phyloP scores from a whole-genome alignment of 352 stramenopile genomes.

The Stramenopiles sp. region DNA sequence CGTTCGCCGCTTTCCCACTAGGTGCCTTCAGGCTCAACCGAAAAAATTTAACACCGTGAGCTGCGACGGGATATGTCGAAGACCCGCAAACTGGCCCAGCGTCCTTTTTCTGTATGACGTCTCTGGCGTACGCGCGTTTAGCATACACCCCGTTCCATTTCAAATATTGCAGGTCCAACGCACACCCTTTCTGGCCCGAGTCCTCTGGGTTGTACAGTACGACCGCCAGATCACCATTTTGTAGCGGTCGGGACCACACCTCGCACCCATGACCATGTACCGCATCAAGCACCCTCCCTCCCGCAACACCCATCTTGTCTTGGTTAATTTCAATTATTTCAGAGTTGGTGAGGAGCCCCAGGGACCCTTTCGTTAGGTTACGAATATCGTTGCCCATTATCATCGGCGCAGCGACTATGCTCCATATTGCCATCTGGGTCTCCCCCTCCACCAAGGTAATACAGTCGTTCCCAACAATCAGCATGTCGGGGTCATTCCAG shows the following conservation, averaged over 20 bases:
- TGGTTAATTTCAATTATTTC: slow-evolving; percentile 39
- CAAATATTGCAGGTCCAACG: too few species aligned
- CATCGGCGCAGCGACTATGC: slow-evolving; percentile 34
- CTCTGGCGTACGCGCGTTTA: too few species aligned
- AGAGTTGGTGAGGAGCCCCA: slow-evolving; percentile 33
- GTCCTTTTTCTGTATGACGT: too few species aligned
- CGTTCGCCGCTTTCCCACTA: too few species aligned
- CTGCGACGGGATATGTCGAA: too few species aligned
- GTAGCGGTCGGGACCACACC: not conserved
- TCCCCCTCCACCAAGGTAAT: slow-evolving; percentile 29
- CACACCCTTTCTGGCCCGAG: too few species aligned
- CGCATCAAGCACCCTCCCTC: not conserved
- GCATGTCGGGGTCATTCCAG: slow-evolving; percentile 45
- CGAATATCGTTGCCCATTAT: slow-evolving; percentile 35
- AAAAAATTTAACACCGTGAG: too few species aligned
- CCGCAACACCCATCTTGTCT: slow-evolving; percentile 23
- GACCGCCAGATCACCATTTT: not conserved
- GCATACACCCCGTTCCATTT: too few species aligned
- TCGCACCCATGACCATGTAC: not conserved
- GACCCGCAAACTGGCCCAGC: too few species aligned
- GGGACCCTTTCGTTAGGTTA: slow-evolving; percentile 18
- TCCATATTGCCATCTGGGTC: slow-evolving; percentile 37
- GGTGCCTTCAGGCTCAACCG: too few species aligned
- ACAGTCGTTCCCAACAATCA: slow-evolving; percentile 34
- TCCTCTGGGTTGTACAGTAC: too few species aligned